Conservation (phyloP, 1,139 yeast genomes). For the Groenewaldozyma sp. region DNA sequence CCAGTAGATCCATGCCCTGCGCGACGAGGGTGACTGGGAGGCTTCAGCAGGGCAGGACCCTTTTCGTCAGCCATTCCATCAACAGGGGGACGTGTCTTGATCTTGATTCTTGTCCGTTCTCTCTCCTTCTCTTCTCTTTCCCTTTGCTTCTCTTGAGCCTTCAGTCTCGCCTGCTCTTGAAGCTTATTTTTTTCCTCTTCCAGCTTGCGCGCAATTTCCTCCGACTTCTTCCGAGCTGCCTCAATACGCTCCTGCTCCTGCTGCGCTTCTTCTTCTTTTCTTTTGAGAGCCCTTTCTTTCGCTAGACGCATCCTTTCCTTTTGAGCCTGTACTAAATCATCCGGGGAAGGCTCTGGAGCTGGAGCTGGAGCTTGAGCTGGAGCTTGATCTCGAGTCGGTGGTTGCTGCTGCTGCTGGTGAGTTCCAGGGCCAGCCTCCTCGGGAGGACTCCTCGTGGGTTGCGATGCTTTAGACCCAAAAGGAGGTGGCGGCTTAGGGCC, state of each 20-base stretch:
- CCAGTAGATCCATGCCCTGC: slow-evolving; percentile 3
- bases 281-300: slow-evolving; percentile 26
- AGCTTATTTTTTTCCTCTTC: slow-evolving; percentile 18
- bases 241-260: slow-evolving; percentile 25
- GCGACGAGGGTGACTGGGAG: not conserved
- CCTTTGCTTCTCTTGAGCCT: slow-evolving; percentile 7
- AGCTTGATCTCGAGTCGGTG: slow-evolving; percentile 2
- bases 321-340: slow-evolving; percentile 23
- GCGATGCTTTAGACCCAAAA: not conserved
- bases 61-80: not conserved
- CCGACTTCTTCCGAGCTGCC: slow-evolving; percentile 24
- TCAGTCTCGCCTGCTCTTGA: slow-evolving; percentile 6
- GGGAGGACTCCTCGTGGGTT: not conserved
- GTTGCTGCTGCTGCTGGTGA: not conserved
- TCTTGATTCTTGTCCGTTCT: slow-evolving; percentile 4
- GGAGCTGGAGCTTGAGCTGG: slow-evolving; percentile 15
- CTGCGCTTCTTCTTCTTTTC: slow-evolving; percentile 29
- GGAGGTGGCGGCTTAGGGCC: not conserved
- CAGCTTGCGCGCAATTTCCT: slow-evolving; percentile 23
- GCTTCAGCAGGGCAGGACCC: not conserved
- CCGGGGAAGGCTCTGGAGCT: not conserved
- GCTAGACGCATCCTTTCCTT: slow-evolving; percentile 28
- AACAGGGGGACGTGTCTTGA: slow-evolving; percentile 2
- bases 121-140: slow-evolving; percentile 6
- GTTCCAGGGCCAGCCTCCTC: not conserved